Evolutionary conservation across 2,329 filamentous ascomycete genomes (phyloP).

Genomic region (Talaromyces islandicus): DNA sequence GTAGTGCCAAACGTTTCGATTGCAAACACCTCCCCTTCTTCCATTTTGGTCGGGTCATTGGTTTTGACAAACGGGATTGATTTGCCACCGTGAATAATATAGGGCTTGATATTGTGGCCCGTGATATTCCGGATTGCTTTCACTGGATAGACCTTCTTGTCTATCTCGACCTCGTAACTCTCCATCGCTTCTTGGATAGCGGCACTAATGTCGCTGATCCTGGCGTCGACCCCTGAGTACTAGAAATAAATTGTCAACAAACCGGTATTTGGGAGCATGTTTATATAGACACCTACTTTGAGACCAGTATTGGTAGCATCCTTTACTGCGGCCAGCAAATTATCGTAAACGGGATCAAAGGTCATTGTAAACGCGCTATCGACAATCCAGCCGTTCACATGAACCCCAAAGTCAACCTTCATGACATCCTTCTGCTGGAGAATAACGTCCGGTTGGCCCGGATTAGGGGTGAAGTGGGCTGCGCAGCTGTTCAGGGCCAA

Average conservation of each 20-base stretch:
- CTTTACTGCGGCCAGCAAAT: conserved; percentile 65
- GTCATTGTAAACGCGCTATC: conserved; percentile 76
- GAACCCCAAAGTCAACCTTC: conserved; percentile 78
- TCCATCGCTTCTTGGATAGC: conserved; percentile 58
- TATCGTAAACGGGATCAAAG: conserved; percentile 70
- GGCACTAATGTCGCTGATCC: conserved; percentile 51
- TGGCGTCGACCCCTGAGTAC: conserved; percentile 50
- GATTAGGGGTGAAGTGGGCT: conserved; percentile 54
- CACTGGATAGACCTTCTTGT: conserved; percentile 47
- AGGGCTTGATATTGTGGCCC: conserved; percentile 51
- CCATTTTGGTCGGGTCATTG: conserved; percentile 47
- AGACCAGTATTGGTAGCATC: conserved; percentile 63
- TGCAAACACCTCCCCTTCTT: conserved; percentile 54
- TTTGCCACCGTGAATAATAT: conserved; percentile 53
- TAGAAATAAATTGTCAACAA: conserved; percentile 15
- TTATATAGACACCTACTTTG: conserved; percentile 23
- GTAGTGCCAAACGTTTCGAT: conserved; percentile 56
- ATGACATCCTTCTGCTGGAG: conserved; percentile 69
- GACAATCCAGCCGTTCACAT: conserved; percentile 73
- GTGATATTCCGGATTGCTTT: conserved; percentile 51
- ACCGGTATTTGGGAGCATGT: conserved; percentile 4
- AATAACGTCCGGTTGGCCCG: conserved; percentile 61
- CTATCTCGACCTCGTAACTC: conserved; percentile 54
- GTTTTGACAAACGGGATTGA: conserved; percentile 51
- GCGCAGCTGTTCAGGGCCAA: conserved; percentile 49